Percentiles rank a stretch among this genome's conserved stretches.
These are phyloP conservation scores for Bruguiera hainesii DNA, from an alignment of 441 rosid species.

Conservation along the genomic window DNA sequence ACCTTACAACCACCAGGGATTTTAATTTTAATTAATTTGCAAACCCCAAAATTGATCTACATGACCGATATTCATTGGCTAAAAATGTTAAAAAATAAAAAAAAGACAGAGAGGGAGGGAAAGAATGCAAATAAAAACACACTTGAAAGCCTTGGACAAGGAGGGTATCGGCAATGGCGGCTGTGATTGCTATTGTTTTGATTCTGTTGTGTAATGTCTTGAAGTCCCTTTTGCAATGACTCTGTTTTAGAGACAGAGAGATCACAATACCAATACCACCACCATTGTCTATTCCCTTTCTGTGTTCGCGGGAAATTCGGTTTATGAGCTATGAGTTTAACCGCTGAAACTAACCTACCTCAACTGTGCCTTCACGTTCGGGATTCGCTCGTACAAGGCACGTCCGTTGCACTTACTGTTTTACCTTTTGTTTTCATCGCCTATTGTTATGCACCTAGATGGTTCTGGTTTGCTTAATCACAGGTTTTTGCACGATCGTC, in stretches of 20 bases:
- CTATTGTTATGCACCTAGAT: too few relatives aligned
- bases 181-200: constrained; percentile 2
- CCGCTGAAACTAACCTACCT: constrained; percentile 25
- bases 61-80: too few relatives aligned
- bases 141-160: constrained; percentile 19
- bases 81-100: too few relatives aligned
- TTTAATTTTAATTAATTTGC: too few relatives aligned
- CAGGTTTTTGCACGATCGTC: too few relatives aligned
- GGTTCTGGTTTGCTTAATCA: too few relatives aligned
- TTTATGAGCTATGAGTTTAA: constrained; percentile 16
- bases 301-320: constrained; percentile 45
- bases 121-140: background rate
- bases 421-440: too few relatives aligned
- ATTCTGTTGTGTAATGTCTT: background rate
- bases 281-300: constrained; percentile 10
- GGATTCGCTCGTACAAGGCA: too few relatives aligned
- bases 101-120: too few relatives aligned
- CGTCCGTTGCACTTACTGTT: too few relatives aligned
- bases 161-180: background rate
- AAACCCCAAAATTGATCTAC: too few relatives aligned
- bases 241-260: constrained; percentile 20
- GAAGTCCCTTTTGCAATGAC: background rate
- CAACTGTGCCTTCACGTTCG: constrained; percentile 35
- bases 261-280: background rate
- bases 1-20: too few relatives aligned